Conservation (phyloP, 1,284 basidiomycete species). For the Ganoderma lingzhi region DNA sequence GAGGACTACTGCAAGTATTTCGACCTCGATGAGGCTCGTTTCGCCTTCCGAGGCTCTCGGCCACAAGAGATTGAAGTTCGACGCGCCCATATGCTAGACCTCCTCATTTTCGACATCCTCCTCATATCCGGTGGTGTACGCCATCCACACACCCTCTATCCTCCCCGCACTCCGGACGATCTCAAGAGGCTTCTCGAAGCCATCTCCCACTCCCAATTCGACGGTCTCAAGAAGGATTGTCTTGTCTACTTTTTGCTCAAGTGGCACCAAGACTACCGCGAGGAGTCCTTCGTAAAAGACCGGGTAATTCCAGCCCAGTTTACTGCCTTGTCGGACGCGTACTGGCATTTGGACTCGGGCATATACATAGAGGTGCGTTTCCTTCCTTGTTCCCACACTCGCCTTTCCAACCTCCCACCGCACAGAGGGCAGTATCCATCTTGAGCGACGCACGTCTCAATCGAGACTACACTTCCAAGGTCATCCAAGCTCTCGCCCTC, state of each 20-base stretch:
- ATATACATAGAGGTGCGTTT: slow-evolving; percentile 63
- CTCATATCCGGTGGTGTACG: slow-evolving; percentile 69
- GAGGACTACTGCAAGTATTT: slow-evolving; percentile 48
- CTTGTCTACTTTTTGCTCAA: slow-evolving; percentile 81
- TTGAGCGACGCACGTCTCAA: slow-evolving; percentile 78
- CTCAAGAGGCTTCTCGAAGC: slow-evolving; percentile 65
- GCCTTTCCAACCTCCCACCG: background rate
- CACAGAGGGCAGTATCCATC: slow-evolving; percentile 70
- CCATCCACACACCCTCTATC: slow-evolving; percentile 66
- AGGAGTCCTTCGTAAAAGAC: slow-evolving; percentile 60
- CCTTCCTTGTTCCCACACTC: slow-evolving; percentile 12
- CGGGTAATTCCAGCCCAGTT: slow-evolving; percentile 78
- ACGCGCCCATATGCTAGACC: slow-evolving; percentile 65
- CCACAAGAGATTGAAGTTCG: slow-evolving; percentile 65
- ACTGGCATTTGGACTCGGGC: slow-evolving; percentile 81
- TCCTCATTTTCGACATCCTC: slow-evolving; percentile 78
- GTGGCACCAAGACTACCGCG: slow-evolving; percentile 73
- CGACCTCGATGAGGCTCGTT: slow-evolving; percentile 51
- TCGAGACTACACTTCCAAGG: slow-evolving; percentile 78
- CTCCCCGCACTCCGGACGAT: slow-evolving; percentile 62
- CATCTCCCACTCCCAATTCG: slow-evolving; percentile 69
- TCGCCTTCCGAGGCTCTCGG: slow-evolving; percentile 58
- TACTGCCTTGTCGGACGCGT: slow-evolving; percentile 74
- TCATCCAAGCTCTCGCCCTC: slow-evolving; percentile 70
- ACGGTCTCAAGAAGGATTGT: slow-evolving; percentile 79